Percentiles rank a stretch among this genome's conserved stretches.
These are phyloP conservation scores for Lecanicillium sp. DNA, from an alignment of 2,329 filamentous ascomycete species.

Conservation along the genomic window DNA sequence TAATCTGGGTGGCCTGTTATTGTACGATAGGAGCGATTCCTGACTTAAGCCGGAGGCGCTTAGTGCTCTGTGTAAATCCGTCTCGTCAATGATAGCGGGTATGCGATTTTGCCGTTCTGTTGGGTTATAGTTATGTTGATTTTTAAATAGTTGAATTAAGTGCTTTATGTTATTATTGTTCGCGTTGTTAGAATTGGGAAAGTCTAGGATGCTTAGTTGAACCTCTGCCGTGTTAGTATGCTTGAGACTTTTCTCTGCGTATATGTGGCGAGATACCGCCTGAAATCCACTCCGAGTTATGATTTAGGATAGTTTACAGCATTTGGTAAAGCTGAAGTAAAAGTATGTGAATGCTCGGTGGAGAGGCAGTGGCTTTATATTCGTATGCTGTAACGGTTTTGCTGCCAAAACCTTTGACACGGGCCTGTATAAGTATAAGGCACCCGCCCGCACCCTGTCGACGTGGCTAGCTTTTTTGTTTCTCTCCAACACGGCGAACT, in stretches of 20 bases:
- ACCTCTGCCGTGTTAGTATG: conserved; percentile 22
- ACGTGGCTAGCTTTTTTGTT: background rate
- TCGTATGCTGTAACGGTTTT: background rate
- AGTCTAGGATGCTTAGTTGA: conserved; percentile 20
- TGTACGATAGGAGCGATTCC: background rate
- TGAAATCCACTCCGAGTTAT: background rate
- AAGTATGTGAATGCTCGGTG: background rate
- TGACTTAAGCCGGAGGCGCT: conserved; percentile 8
- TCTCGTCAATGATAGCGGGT: conserved; percentile 23
- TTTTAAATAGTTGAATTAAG: conserved; percentile 18
- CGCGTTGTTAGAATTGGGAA: conserved; percentile 16
- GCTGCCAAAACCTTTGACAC: background rate
- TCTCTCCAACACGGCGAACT: background rate
- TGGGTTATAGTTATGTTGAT: conserved; percentile 17
- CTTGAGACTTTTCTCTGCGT: conserved; percentile 19
- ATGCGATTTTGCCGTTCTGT: conserved; percentile 25
- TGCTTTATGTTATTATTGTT: conserved; percentile 18
- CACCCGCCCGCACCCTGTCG: background rate
- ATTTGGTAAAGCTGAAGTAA: background rate
- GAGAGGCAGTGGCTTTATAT: background rate
- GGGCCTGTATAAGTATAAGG: background rate
- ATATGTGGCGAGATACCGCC: background rate
- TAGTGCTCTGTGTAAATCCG: conserved; percentile 21
- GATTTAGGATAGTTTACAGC: background rate
- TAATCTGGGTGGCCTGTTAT: conserved; percentile 14